A percentile compares a stretch with the other conserved stretches of the same genome.
phyloP scores from a whole-genome alignment of 768 basidiomycete genomes.

The Boletus edulis region DNA sequence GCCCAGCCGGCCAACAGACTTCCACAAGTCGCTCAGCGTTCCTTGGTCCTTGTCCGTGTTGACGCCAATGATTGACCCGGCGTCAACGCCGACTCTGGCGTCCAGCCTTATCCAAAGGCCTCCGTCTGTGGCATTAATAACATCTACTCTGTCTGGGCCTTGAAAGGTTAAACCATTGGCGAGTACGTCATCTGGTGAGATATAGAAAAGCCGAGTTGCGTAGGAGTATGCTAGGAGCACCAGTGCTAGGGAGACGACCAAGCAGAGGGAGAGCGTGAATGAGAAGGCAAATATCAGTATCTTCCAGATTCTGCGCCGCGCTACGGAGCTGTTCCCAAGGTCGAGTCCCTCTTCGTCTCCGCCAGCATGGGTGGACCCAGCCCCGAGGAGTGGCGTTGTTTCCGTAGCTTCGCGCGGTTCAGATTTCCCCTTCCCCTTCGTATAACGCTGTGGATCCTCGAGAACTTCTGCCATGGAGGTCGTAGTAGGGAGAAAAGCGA shows the following conservation, averaged over 20 bases:
- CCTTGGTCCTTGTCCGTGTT: constrained; percentile 45
- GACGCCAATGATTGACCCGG: constrained; percentile 57
- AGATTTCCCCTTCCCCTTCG: constrained; percentile 29
- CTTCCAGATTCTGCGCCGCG: constrained; percentile 31
- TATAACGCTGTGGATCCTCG: constrained; percentile 8
- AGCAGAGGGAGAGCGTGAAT: constrained; percentile 49
- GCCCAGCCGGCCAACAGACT: constrained; percentile 66
- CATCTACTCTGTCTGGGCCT: constrained; percentile 60
- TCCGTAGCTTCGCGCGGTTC: constrained; percentile 25
- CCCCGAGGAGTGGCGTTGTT: constrained; percentile 30
- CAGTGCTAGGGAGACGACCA: constrained; percentile 42
- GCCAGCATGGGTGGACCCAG: constrained; percentile 19
- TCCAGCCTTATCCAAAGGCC: constrained; percentile 59
- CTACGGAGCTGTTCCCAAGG: constrained; percentile 18
- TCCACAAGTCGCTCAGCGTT: constrained; percentile 52
- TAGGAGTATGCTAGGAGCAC: constrained; percentile 65
- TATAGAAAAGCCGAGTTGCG: constrained; percentile 49
- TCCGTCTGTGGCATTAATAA: constrained; percentile 62
- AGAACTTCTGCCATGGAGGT: constrained; percentile 22
- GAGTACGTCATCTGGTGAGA: constrained; percentile 59
- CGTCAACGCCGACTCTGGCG: constrained; percentile 65
- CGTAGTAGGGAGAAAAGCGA: constrained; percentile 3
- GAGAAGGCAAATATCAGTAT: constrained; percentile 50
- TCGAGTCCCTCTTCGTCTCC: constrained; percentile 22
- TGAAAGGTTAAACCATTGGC: constrained; percentile 51